Base-by-base conservation (phyloP, 2,329 filamentous ascomycete genomes). In the Colletotrichum lupini region DNA sequence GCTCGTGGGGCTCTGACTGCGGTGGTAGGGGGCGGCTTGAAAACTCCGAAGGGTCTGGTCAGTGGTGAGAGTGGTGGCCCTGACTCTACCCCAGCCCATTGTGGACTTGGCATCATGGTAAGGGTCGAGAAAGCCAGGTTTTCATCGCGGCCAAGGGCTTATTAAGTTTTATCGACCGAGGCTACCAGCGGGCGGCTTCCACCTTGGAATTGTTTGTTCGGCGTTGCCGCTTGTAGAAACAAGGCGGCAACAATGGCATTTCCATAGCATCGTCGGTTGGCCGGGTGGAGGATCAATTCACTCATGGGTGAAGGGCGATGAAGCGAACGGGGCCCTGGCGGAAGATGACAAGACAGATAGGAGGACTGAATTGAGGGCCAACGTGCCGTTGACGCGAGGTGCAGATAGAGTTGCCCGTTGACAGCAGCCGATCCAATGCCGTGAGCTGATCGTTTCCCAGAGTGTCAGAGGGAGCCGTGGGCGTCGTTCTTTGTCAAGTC, bases 1-100 rank as follows among this genome's bases (percentile, higher is more conserved):
- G 67, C 56, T 66, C 67, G 67, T 71, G 71, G 71, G 71, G 71
- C 61, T 73, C 71, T 66, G 22, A 24, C 60, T 55, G 66, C 67
- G 59, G 67, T 65, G 67, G 71, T 60, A 66, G 60, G 71, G 70
- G 71, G 61, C 71, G 56, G 67, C 35, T 71, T 65, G 71, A 73
- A 73, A 73, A 73, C 71, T 71, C 71, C 71, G 71, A 73, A 73
- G 67, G 60, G 71, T 73, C 67, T 70, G 67, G 16, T 65, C 60
- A 64, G 60, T 73, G 70, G 14, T 64, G 70, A 70, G 70, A 65
- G 70, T 60, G 59, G 67, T 65, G 70, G 71, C 68, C 55, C 60
- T 71, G 60, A 65, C 57, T 66, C 60, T 52, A 56, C 55, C 67
- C 71, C 67, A 71, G 60, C 71, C 42, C 67, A 70, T 35, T 60